Evolutionary conservation across 805 yeast species (phyloP), one percentile per base, ranked within the genome.

Genomic region (Kuraishia piskuri): DNA sequence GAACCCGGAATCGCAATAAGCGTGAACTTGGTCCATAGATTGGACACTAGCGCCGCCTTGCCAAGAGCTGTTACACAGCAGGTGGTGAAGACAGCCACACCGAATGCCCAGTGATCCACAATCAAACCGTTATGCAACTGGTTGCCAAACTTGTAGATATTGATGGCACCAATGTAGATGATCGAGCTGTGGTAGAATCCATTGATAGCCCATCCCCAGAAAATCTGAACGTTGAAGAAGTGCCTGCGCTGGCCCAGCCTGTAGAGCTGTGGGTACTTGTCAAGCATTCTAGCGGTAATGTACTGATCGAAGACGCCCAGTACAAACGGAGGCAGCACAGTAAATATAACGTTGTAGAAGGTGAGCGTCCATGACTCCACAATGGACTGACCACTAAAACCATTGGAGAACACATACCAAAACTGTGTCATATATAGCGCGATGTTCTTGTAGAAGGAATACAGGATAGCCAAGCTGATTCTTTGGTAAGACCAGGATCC

Each of bases 401-500:
- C 92, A 67, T 91, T 94, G 55, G 84, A 78, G 66, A 94, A 94
- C 21, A 92, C 97, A 68, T 80, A 94, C 99, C 99, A 94, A 68
- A 94, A 94, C 71, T 94, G 99, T 2, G 97, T 90, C 96, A 94
- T 88, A 70, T 92, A 95, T 54, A 94, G 77, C 1, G 97, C 90
- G 63, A 94, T 88, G 64, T 94, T 94, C 71, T 94, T 94, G 80
- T 94, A 94, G 63, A 94, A 94, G 0, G 97, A 90, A 67, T 92
- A 94, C 56, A 94, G 75, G 58, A 94, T 92, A 1, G 97, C 97
- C 61, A 86, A 84, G 14, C 96, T 86, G 53, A 92, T 84, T 65
- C 99, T 82, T 66, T 91, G 97, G 66, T 94, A 94, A 46, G 96
- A 89, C 99, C 99, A 94, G 8, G 96, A 73, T 1, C 99, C 99